A percentile compares a stretch with the other conserved stretches of the same genome.
Evolutionary conservation across 805 yeast genomes (phyloP).

Genomic region (Grigorovia transvaalensis): DNA sequence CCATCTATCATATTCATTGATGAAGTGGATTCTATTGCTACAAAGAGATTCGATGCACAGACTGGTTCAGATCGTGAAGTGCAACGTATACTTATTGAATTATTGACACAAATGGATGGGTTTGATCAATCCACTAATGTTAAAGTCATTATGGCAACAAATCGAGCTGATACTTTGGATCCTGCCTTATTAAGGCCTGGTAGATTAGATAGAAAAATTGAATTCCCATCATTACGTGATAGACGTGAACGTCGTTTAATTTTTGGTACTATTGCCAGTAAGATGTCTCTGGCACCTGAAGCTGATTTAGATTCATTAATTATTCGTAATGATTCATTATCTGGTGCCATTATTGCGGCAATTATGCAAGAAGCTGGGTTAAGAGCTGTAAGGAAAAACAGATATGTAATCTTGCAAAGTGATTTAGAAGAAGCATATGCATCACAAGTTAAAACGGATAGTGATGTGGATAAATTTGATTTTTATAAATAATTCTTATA

Average conservation of each 20-base stretch:
- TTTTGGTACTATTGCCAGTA: slow-evolving; percentile 90
- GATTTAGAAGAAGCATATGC: slow-evolving; percentile 98
- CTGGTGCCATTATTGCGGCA: slow-evolving; percentile 97
- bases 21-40: slow-evolving; percentile 98
- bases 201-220: slow-evolving; percentile 94
- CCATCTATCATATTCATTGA: slow-evolving; percentile 96
- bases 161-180: slow-evolving; percentile 97
- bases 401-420: slow-evolving; percentile 91
- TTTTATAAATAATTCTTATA: slow-evolving; percentile 62
- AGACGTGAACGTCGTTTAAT: slow-evolving; percentile 96
- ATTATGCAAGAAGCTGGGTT: slow-evolving; percentile 99
- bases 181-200: slow-evolving; percentile 98
- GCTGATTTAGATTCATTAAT: slow-evolving; percentile 91
- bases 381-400: slow-evolving; percentile 94
- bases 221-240: slow-evolving; percentile 91
- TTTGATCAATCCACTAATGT: slow-evolving; percentile 93
- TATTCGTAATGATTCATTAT: slow-evolving; percentile 89
- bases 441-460: slow-evolving; percentile 89
- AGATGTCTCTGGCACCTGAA: slow-evolving; percentile 97
- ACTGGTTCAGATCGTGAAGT: slow-evolving; percentile 99
- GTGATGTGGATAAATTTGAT: slow-evolving; percentile 94
- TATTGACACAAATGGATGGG: slow-evolving; percentile 98
- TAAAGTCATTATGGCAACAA: slow-evolving; percentile 98
- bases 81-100: slow-evolving; percentile 91
- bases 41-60: slow-evolving; percentile 98